phyloP scores from a whole-genome alignment of 305 asterid genomes.

The Fraxinus albicans region DNA sequence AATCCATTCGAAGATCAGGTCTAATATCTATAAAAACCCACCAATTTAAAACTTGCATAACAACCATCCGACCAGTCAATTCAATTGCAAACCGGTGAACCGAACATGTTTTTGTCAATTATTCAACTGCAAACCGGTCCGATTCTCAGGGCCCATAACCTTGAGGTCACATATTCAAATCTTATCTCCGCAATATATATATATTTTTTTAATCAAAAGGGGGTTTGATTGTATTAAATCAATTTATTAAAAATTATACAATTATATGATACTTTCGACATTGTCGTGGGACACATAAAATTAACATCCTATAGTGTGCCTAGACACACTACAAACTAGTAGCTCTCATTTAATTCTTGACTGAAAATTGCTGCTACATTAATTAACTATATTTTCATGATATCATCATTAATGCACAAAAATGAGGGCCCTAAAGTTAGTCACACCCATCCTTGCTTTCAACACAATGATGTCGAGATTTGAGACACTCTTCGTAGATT shows the following conservation, averaged over 20 bases:
- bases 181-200: too few relatives aligned
- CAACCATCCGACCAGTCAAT: not conserved
- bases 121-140: too few relatives aligned
- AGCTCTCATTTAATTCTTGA: not conserved
- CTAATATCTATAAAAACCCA: too few relatives aligned
- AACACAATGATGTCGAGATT: conserved; percentile 33
- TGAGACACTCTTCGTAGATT: not conserved
- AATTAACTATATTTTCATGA: conserved; percentile 4
- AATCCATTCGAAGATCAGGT: not conserved
- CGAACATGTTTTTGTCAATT: too few relatives aligned
- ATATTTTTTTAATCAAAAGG: too few relatives aligned
- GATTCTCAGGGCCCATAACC: too few relatives aligned
- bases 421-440: conserved; percentile 22
- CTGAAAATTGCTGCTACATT: not conserved
- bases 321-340: not conserved
- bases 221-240: too few relatives aligned
- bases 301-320: not conserved
- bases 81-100: not conserved
- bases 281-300: not conserved
- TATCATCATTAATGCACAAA: not conserved
- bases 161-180: too few relatives aligned
- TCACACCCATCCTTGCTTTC: conserved; percentile 19
- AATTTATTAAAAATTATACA: not conserved
- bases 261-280: not conserved
- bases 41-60: not conserved